phyloP scores from a whole-genome alignment of 192 early-diverging fungal species.

The Chytriomyces sp. region DNA sequence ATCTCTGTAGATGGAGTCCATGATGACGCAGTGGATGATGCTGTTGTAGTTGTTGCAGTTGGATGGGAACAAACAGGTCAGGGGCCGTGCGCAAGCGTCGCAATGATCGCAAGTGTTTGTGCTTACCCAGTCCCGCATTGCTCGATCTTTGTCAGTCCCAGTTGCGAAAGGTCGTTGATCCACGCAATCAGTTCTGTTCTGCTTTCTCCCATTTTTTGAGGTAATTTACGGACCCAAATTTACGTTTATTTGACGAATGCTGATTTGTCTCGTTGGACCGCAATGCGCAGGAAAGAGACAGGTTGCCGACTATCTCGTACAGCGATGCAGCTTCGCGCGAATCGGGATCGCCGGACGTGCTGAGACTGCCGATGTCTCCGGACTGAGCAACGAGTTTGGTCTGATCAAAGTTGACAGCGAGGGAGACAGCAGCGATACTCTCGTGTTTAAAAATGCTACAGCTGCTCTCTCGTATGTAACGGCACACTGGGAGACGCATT shows the following conservation, averaged over 20 bases:
- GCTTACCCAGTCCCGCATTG: constrained; percentile 82
- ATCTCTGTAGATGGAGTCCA: constrained; percentile 74
- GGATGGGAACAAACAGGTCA: neutral
- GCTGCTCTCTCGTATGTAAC: constrained; percentile 73
- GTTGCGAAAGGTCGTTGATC: constrained; percentile 92
- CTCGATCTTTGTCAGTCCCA: constrained; percentile 93
- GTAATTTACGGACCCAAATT: too few relatives aligned
- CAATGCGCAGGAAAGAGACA: constrained; percentile 69
- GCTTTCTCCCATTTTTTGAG: constrained; percentile 7
- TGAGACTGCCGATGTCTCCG: neutral
- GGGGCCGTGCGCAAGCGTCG: neutral
- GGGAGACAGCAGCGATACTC: neutral
- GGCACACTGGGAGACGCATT: constrained; percentile 64
- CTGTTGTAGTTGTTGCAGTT: neutral
- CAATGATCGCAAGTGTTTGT: neutral
- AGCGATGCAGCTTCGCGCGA: constrained; percentile 56
- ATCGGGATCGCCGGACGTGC: constrained; percentile 29
- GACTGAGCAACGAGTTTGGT: neutral
- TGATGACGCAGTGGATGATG: constrained; percentile 76
- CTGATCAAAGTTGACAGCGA: neutral
- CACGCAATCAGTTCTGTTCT: constrained; percentile 88
- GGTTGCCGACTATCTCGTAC: constrained; percentile 63
- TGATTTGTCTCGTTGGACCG: constrained; percentile 61
- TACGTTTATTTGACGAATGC: neutral
- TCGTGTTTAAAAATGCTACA: constrained; percentile 61